A percentile compares a stretch with the other conserved stretches of the same genome.
Evolutionary conservation across 139 green algal genomes (phyloP).

Genomic region (Volvox reticuliferus): DNA sequence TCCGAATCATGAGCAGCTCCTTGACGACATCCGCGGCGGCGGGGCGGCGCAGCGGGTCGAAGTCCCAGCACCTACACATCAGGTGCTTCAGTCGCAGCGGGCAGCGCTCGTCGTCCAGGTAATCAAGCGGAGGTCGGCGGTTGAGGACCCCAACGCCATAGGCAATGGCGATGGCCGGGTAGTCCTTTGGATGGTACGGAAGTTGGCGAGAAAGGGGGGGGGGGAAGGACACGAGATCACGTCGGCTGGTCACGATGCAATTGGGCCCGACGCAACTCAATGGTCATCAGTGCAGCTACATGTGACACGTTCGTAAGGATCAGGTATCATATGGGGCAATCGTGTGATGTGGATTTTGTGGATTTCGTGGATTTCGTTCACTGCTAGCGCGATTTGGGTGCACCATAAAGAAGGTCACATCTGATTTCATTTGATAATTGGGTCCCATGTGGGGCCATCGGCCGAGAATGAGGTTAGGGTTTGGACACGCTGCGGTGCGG

Average conservation of each 20-base stretch:
- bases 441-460: no score
- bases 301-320: no score
- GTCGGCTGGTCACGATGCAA: not conserved
- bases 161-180: not conserved
- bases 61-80: conserved; percentile 10
- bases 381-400: no score
- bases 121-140: not conserved
- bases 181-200: not conserved
- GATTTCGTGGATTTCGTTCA: no score
- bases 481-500: no score
- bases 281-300: no score
- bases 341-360: no score
- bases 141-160: not conserved
- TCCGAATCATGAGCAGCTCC: not conserved
- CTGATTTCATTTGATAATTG: no score
- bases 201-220: not conserved
- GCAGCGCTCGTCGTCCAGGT: not conserved
- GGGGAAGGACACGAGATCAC: not conserved
- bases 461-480: no score
- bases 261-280: not conserved
- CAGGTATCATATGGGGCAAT: no score
- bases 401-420: no score
- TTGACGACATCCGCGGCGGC: not conserved
- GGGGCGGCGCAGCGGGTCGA: not conserved
- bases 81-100: not conserved